Percentiles rank a stretch among this genome's conserved stretches.
Evolutionary conservation across 192 early-diverging fungal genomes (phyloP).

Genomic region (Podila horticola): DNA sequence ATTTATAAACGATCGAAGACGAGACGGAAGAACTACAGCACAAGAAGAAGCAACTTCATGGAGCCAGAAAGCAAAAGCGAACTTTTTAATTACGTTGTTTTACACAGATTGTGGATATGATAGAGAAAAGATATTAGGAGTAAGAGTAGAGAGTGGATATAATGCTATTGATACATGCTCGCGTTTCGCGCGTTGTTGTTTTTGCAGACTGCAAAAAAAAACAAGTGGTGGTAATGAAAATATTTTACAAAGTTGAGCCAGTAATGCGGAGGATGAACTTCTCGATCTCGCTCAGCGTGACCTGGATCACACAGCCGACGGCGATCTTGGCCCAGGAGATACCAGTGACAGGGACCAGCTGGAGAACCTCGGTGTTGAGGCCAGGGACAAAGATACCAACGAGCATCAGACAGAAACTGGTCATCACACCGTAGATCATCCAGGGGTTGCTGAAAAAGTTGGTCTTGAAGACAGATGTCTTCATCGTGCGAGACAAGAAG

Average conservation of each 20-base stretch:
- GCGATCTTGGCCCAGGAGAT: conserved; percentile 71
- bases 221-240: not conserved
- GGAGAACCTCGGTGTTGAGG: conserved; percentile 34
- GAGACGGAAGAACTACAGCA: too few relatives aligned
- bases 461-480: conserved; percentile 77
- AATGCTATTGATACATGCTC: too few relatives aligned
- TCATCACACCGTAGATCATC: conserved; percentile 81
- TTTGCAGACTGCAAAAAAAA: too few relatives aligned
- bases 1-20: too few relatives aligned
- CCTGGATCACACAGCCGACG: conserved; percentile 61
- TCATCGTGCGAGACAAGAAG: conserved; percentile 83
- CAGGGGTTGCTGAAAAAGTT: conserved; percentile 82
- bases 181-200: too few relatives aligned
- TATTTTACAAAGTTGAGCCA: conserved; percentile 18
- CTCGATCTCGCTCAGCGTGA: conserved; percentile 68
- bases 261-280: conserved; percentile 58
- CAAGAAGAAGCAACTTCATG: too few relatives aligned
- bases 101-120: too few relatives aligned
- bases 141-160: too few relatives aligned
- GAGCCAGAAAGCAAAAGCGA: too few relatives aligned
- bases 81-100: too few relatives aligned
- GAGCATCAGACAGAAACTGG: conserved; percentile 75
- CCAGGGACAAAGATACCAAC: conserved; percentile 83
- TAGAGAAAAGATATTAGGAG: too few relatives aligned
- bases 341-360: conserved; percentile 57